Base-by-base conservation (phyloP, 257 asterid species). In the Mentha longifolia region DNA sequence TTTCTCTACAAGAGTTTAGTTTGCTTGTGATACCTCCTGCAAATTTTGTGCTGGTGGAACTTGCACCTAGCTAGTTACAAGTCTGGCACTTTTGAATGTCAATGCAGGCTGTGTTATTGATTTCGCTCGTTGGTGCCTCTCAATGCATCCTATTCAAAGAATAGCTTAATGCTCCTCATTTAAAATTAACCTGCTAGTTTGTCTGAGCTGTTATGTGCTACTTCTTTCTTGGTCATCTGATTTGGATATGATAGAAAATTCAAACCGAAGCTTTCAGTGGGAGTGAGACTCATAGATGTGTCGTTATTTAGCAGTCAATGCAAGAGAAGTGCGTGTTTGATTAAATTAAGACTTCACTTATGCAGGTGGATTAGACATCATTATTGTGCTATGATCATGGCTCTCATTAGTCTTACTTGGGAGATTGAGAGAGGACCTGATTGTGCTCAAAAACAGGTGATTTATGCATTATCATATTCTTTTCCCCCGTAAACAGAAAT, bases 321-420 rank as follows among this genome's bases (percentile, higher is more conserved):
- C 60, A 28, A n/a, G 9, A 60, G 39, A 28, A 16, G 46, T 58
- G 9, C 56, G 50, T 14, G 61, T 69, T 62, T 45, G 31, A 37
- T 47, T 45, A 28, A 8, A 56, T 61, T 51, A 19, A 62, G 60
- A 31, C 71, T 49, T 57, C 62, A 33, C 65, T 78, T 79, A 59
- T 83, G 76, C 87, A 95, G 99, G 99, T 92, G 99, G 99, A 89
- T 95, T 74, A 82, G 81, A 39, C 99, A 95, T 78, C 99, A 95
- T 72, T 95, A 95, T 71, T 89, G 74, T 76, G 97, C 97, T 59
- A 92, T 84, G 94, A 92, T 81, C 43, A 95, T 95, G 98, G 99
- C 98, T 76, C 89, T 92, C 72, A 87, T 95, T 70, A 92, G 99
- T 85, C 98, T 95, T 64, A 95, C 98, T 61, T 95, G 99, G 99